Conservation (phyloP, 192 early-diverging fungal species). For the Backusella australiensis region DNA sequence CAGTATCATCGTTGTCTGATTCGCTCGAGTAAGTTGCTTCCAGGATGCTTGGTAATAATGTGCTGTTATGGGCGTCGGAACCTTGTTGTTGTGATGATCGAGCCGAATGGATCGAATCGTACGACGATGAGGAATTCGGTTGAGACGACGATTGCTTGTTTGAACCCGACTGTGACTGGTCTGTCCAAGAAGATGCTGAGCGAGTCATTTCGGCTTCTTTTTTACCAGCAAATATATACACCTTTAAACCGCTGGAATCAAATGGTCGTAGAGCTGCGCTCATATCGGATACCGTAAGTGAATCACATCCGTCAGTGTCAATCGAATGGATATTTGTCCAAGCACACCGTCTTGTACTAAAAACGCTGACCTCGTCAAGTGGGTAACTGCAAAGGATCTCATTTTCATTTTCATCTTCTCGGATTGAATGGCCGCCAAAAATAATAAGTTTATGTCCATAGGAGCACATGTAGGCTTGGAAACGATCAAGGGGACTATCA, state of each 20-base stretch:
- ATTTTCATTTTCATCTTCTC: constrained; percentile 27
- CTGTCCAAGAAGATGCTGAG: neutral
- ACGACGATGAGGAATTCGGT: neutral
- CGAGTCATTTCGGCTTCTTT: constrained; percentile 9
- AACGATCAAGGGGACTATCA: constrained; percentile 21
- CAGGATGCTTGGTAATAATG: neutral
- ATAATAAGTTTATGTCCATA: constrained; percentile 30
- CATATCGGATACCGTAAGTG: constrained; percentile 22
- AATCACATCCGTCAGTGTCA: neutral
- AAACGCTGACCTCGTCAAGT: constrained; percentile 19
- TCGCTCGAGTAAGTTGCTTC: neutral
- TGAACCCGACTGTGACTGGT: neutral
- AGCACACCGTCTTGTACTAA: constrained; percentile 10
- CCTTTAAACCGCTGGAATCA: neutral
- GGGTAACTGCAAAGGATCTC: constrained; percentile 23
- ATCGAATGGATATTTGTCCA: constrained; percentile 14
- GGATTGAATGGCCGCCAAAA: constrained; percentile 32
- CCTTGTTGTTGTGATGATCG: neutral
- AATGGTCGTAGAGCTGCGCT: neutral
- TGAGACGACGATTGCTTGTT: neutral
- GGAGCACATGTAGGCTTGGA: constrained; percentile 23
- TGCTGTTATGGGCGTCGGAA: neutral
- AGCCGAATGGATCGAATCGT: neutral
- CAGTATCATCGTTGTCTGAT: neutral
- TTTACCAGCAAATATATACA: constrained; percentile 8